phyloP scores from a whole-genome alignment of 2,329 filamentous ascomycete genomes.

The Thelonectria rubi region DNA sequence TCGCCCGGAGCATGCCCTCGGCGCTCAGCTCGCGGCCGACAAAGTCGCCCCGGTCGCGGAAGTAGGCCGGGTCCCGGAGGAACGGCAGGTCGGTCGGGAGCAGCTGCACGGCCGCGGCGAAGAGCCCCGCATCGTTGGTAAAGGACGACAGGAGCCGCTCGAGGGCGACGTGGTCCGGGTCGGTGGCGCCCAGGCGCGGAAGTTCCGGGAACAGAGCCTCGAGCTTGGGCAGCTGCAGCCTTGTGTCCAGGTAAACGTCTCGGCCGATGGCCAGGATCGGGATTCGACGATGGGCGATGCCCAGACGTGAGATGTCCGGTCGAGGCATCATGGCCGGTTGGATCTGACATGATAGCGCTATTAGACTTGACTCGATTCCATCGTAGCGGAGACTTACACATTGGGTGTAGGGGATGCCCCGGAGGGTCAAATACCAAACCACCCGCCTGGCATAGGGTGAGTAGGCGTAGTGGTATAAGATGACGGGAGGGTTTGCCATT shows the following conservation, averaged over 20 bases:
- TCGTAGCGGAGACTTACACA: constrained; percentile 62
- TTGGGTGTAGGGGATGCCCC: constrained; percentile 72
- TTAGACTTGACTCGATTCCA: not conserved
- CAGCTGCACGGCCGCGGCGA: constrained; percentile 60
- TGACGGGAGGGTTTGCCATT: constrained; percentile 49
- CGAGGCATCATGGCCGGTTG: constrained; percentile 74
- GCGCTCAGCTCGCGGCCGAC: constrained; percentile 41
- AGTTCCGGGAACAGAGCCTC: constrained; percentile 62
- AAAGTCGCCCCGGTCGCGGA: constrained; percentile 62
- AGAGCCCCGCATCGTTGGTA: constrained; percentile 66
- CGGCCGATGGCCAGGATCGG: constrained; percentile 72
- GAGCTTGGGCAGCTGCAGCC: constrained; percentile 72
- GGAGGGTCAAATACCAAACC: constrained; percentile 73
- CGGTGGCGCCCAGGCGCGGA: constrained; percentile 49
- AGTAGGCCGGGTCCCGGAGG: constrained; percentile 66
- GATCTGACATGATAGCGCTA: constrained; percentile 52
- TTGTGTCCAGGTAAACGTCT: constrained; percentile 75
- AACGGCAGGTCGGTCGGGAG: constrained; percentile 65
- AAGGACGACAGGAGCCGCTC: constrained; percentile 65
- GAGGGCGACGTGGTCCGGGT: constrained; percentile 54
- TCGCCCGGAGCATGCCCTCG: constrained; percentile 39
- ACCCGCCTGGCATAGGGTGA: constrained; percentile 73
- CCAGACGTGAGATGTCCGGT: constrained; percentile 68
- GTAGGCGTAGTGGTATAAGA: constrained; percentile 72
- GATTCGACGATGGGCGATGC: constrained; percentile 74